Conservation (phyloP, 2,329 filamentous ascomycete genomes). For the Beauveria sp. region DNA sequence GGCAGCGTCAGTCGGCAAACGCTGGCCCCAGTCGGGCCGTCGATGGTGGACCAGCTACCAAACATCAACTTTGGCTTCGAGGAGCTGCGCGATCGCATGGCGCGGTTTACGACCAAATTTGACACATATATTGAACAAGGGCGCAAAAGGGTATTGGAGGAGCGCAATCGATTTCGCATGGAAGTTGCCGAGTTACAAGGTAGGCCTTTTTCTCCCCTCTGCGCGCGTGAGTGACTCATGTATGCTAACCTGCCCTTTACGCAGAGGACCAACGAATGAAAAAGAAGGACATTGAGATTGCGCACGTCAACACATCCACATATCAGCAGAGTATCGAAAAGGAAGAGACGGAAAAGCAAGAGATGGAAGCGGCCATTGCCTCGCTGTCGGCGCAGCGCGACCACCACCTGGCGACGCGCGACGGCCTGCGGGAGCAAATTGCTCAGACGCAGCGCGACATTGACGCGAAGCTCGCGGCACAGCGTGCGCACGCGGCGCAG, state of each 20-base stretch:
- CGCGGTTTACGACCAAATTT: conserved; percentile 81
- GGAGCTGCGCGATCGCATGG: conserved; percentile 90
- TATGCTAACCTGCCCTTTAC: not conserved
- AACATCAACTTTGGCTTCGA: conserved; percentile 95
- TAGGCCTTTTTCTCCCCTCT: conserved; percentile 29
- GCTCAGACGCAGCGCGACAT: conserved; percentile 63
- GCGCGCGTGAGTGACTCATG: not conserved
- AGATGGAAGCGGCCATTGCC: conserved; percentile 60
- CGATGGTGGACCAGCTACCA: conserved; percentile 72
- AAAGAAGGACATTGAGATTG: conserved; percentile 78
- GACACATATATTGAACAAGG: conserved; percentile 92
- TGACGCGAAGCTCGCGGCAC: conserved; percentile 60
- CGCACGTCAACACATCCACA: conserved; percentile 61
- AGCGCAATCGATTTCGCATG: conserved; percentile 89
- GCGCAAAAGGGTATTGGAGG: conserved; percentile 80
- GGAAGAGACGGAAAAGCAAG: conserved; percentile 67
- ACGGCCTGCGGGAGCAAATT: conserved; percentile 53
- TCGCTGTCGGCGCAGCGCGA: conserved; percentile 53
- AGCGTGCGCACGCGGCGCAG: conserved; percentile 63
- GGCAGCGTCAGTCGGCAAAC: conserved; percentile 53
- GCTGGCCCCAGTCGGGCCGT: conserved; percentile 50
- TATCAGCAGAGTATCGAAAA: conserved; percentile 70
- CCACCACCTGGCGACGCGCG: conserved; percentile 48
- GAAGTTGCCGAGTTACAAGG: conserved; percentile 86
- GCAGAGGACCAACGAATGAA: conserved; percentile 88